These are phyloP conservation scores for Rhodotorula paludigena DNA, from an alignment of 768 basidiomycete species.

Conservation along the genomic window DNA sequence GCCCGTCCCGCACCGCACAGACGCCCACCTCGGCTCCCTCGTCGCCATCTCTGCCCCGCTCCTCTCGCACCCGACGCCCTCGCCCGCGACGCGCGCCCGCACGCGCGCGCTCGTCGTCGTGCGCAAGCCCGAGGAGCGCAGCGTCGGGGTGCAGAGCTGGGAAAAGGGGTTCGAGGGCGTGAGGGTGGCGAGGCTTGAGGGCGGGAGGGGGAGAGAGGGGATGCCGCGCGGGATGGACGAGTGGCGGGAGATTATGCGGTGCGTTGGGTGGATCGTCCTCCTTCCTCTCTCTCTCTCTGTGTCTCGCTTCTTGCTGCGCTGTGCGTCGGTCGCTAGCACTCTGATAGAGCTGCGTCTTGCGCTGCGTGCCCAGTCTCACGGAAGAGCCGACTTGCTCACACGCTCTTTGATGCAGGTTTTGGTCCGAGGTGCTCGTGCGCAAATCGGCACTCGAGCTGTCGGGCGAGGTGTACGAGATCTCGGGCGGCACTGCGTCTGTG, in stretches of 20 bases:
- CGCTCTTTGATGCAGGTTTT: constrained; percentile 60
- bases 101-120: constrained; percentile 64
- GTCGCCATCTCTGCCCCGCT: constrained; percentile 67
- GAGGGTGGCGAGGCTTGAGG: constrained; percentile 53
- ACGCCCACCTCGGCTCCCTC: constrained; percentile 57
- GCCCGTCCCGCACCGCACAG: background rate
- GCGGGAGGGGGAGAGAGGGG: constrained; percentile 48
- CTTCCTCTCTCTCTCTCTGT: no score
- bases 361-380: no score
- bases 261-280: no score
- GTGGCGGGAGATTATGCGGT: constrained; percentile 74
- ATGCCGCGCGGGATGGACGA: constrained; percentile 74
- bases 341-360: no score
- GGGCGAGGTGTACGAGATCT: constrained; percentile 53
- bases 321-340: no score
- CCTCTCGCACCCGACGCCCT: constrained; percentile 67
- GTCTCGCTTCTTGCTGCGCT: background rate
- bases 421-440: constrained; percentile 63
- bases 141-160: constrained; percentile 52
- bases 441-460: constrained; percentile 61
- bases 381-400: background rate
- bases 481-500: background rate
- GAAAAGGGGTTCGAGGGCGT: constrained; percentile 57
- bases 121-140: constrained; percentile 53
- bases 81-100: constrained; percentile 48